Evolutionary conservation across 495 filamentous ascomycete genomes (phyloP).

Genomic region (Poronia punctata): DNA sequence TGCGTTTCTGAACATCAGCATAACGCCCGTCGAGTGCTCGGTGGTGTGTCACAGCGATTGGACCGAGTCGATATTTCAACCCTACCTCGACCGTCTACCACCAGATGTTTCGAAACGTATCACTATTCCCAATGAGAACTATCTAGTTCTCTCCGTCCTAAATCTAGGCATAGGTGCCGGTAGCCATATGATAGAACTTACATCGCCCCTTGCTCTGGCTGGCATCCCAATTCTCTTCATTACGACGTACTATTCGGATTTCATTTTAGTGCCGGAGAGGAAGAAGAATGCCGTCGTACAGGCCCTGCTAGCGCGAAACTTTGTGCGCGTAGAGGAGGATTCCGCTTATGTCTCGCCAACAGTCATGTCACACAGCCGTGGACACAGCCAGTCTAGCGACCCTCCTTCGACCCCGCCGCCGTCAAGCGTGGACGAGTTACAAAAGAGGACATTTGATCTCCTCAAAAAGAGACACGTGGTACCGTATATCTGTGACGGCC

Average conservation of each 20-base stretch:
- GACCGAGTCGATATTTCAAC: conserved; percentile 65
- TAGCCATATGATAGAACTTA: conserved; percentile 87
- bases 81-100: conserved; percentile 51
- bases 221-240: conserved; percentile 98
- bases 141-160: conserved; percentile 80
- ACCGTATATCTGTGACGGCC: conserved; percentile 58
- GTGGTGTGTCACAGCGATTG: conserved; percentile 75
- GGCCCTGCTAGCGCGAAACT: conserved; percentile 71
- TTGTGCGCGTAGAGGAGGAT: conserved; percentile 67
- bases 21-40: conserved; percentile 90
- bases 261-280: conserved; percentile 81
- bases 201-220: conserved; percentile 82
- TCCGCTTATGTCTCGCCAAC: conserved; percentile 63
- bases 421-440: conserved; percentile 67
- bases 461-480: conserved; percentile 66
- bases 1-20: conserved; percentile 85
- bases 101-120: conserved; percentile 45
- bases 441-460: conserved; percentile 70
- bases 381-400: conserved; percentile 38
- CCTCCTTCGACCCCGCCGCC: conserved; percentile 70
- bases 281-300: conserved; percentile 65
- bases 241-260: conserved; percentile 96
- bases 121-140: conserved; percentile 73
- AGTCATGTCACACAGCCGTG: conserved; percentile 40
- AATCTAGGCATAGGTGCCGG: conserved; percentile 86